A percentile compares a stretch with the other conserved stretches of the same genome.
These are phyloP conservation scores for grape (Vitis vinifera) DNA, from an alignment of 164 flowering plant genomes.

Conservation along the genomic window ASM3070453v1 NC_081819.1:15248001-15248500, in stretches of 20 bases:
- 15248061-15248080: too few species aligned
- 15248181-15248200: too few species aligned
- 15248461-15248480: conserved; percentile 29
- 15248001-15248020: too few species aligned
- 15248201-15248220: too few species aligned
- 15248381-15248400: conserved; percentile 24
- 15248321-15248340: conserved; percentile 4
- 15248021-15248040: too few species aligned
- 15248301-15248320: not conserved
- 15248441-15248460: conserved; percentile 31
- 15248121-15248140: too few species aligned
- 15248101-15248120: too few species aligned
- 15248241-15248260: not conserved
- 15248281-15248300: not conserved
- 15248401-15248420: conserved; percentile 27
- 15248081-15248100: too few species aligned
- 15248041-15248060: too few species aligned
- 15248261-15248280: not conserved
- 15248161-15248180: too few species aligned
- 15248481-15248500: conserved; percentile 30
- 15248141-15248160: too few species aligned
- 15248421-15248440: conserved; percentile 24
- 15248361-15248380: conserved; percentile 9
- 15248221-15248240: not conserved
- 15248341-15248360: conserved; percentile 15